phyloP scores from a whole-genome alignment of 106 monocot species.

The Dendrobium officinale region DNA sequence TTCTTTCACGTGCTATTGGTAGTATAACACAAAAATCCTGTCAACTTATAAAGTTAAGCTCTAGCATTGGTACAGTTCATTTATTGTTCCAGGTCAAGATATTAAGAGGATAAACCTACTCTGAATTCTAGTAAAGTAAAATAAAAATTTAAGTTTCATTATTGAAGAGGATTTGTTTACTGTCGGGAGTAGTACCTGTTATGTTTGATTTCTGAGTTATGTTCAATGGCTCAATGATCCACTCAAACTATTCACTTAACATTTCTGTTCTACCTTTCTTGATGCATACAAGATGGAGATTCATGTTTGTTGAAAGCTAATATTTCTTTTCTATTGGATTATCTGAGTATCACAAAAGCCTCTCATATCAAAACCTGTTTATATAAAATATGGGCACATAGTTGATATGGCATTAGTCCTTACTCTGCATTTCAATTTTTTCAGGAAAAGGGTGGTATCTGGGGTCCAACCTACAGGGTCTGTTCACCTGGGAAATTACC shows the following conservation, averaged over 20 bases:
- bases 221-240: not conserved
- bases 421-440: slow-evolving; percentile 8
- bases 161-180: not conserved
- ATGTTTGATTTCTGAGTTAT: not conserved
- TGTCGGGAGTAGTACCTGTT: not conserved
- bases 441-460: slow-evolving; percentile 91
- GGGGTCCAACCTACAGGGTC: slow-evolving; percentile 96
- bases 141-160: not conserved
- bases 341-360: not conserved
- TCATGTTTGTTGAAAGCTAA: not conserved
- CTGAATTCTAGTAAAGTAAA: not conserved
- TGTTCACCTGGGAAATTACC: slow-evolving; percentile 95
- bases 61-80: not conserved
- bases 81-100: not conserved
- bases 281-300: not conserved
- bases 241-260: not conserved
- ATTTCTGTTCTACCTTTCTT: not conserved
- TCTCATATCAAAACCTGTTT: not conserved
- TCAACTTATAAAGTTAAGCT: not conserved
- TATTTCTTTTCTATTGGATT: not conserved
- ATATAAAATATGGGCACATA: not conserved
- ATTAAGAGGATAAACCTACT: not conserved
- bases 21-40: not conserved
- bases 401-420: not conserved
- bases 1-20: not conserved